Evolutionary conservation across 345 rosid species (phyloP).

Genomic region (Salix koriyanagi): DNA sequence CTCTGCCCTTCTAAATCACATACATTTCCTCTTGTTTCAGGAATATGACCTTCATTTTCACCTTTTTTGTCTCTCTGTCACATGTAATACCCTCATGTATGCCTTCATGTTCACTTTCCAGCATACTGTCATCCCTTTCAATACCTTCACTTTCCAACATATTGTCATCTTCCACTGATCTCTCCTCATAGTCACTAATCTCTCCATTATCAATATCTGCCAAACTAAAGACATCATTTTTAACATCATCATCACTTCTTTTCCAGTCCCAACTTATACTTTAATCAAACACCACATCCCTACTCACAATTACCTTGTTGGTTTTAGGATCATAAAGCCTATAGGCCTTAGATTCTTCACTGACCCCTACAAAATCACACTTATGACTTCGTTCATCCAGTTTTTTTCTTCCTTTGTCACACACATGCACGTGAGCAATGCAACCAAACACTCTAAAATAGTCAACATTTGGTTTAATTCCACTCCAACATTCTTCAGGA

Average conservation of each 20-base stretch:
- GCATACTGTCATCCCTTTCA: too few relatives aligned
- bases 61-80: too few relatives aligned
- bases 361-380: background rate
- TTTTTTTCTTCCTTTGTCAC: background rate
- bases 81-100: too few relatives aligned
- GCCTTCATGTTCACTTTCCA: too few relatives aligned
- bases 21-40: too few relatives aligned
- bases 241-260: background rate
- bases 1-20: too few relatives aligned
- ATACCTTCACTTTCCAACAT: too few relatives aligned
- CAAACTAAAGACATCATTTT: too few relatives aligned
- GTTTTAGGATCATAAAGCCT: background rate
- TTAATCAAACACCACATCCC: slow-evolving; percentile 2
- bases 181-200: too few relatives aligned
- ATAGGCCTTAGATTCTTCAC: background rate
- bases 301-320: background rate
- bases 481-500: background rate
- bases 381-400: background rate
- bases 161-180: too few relatives aligned
- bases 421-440: background rate
- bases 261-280: background rate
- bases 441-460: background rate
- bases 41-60: too few relatives aligned
- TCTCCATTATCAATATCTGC: too few relatives aligned
- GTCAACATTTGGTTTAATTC: background rate